A percentile compares a stretch with the other conserved stretches of the same genome.
These are phyloP conservation scores for Sclerotinia spermophila DNA, from an alignment of 2,329 filamentous ascomycete species.

Conservation along the genomic window DNA sequence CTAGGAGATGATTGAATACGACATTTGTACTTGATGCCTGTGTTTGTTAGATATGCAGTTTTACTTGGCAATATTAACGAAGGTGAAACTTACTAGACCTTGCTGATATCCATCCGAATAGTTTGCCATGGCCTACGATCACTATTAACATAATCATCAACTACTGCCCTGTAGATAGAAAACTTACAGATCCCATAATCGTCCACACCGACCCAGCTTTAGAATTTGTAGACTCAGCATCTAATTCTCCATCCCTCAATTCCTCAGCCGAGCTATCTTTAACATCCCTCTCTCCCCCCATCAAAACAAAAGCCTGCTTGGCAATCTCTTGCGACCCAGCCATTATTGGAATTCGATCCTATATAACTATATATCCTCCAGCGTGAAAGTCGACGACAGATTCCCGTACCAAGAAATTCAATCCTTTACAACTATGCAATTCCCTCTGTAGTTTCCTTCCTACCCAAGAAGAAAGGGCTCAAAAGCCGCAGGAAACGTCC, in stretches of 20 bases:
- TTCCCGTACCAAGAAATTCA: background rate
- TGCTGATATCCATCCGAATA: conserved; percentile 18
- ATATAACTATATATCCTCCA: background rate
- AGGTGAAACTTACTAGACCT: background rate
- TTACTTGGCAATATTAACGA: background rate
- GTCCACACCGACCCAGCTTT: conserved; percentile 15
- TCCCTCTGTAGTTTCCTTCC: background rate
- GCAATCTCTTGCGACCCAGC: background rate
- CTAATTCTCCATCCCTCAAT: conserved; percentile 4
- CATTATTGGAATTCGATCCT: background rate
- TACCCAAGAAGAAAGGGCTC: too few relatives aligned
- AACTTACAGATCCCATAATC: conserved; percentile 15
- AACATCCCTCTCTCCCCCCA: background rate
- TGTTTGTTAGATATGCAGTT: background rate
- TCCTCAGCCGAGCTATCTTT: background rate
- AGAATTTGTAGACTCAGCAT: conserved; percentile 2
- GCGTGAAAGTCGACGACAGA: background rate
- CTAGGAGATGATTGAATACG: conserved; percentile 36
- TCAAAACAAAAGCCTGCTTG: background rate
- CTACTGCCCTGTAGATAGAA: background rate
- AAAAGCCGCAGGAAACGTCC: background rate
- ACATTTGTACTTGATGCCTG: conserved; percentile 37
- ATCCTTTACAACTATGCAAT: background rate
- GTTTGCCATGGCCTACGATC: conserved; percentile 11
- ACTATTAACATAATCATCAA: background rate